Evolutionary conservation across 169 alveolate genomes (phyloP).

Genomic region (Cardiosporidium cionae): DNA sequence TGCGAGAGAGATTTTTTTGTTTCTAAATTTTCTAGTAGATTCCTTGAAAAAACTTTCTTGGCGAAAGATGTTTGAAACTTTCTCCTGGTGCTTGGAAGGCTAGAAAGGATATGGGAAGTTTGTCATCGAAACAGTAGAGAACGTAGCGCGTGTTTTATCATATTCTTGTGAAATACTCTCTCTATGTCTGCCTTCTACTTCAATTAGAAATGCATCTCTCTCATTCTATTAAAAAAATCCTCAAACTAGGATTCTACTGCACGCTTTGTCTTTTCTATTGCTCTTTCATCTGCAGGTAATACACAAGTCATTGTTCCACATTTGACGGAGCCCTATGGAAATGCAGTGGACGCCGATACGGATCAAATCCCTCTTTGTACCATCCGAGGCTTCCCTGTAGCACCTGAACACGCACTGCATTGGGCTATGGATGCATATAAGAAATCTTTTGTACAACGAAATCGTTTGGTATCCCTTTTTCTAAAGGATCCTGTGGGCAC

Average conservation of each 20-base stretch:
- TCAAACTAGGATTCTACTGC: no score
- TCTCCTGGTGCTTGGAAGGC: no score
- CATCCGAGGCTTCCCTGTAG: conserved; percentile 91
- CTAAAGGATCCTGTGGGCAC: no score
- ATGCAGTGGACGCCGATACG: conserved; percentile 96
- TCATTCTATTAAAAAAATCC: neutral
- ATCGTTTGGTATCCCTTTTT: no score
- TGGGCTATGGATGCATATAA: conserved; percentile 88
- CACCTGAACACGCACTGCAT: conserved; percentile 95
- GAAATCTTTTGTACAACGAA: no score
- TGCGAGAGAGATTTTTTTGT: no score
- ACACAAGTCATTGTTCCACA: conserved; percentile 88
- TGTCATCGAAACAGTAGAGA: neutral
- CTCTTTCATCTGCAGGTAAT: no score
- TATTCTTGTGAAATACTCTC: neutral
- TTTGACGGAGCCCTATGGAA: conserved; percentile 94
- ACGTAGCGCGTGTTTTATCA: neutral
- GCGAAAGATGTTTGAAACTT: no score
- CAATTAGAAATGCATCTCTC: neutral
- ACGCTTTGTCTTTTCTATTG: no score
- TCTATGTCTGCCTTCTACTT: neutral
- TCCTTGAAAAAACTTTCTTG: no score
- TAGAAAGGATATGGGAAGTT: neutral
- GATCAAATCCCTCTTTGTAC: conserved; percentile 92
- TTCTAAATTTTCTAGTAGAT: no score